Evolutionary conservation across 2,329 filamentous ascomycete genomes (phyloP).

Genomic region (Gremmenia infestans): DNA sequence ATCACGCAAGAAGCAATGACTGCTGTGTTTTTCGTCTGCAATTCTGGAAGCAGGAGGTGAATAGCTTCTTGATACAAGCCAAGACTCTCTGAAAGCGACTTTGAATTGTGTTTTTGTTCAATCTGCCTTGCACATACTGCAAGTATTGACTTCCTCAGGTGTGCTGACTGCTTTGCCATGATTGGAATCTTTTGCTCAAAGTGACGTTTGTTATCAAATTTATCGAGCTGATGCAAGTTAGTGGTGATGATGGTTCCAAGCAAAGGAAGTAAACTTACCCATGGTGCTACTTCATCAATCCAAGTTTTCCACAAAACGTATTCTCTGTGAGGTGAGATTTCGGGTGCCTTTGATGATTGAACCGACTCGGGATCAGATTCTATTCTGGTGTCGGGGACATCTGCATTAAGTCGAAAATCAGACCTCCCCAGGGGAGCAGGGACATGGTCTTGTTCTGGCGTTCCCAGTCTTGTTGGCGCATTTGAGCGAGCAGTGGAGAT

Average conservation of each 20-base stretch:
- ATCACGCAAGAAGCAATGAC: constrained; percentile 44
- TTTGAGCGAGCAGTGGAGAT: constrained; percentile 41
- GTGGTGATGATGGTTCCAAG: constrained; percentile 41
- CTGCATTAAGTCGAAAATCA: neutral
- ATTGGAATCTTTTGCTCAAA: constrained; percentile 48
- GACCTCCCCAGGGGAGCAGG: neutral
- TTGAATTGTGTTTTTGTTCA: constrained; percentile 38
- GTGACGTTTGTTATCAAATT: constrained; percentile 48
- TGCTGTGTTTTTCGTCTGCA: constrained; percentile 40
- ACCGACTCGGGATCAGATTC: constrained; percentile 15
- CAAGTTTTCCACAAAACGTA: constrained; percentile 42
- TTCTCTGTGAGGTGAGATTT: constrained; percentile 26
- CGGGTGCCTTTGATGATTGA: constrained; percentile 18
- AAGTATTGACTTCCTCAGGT: constrained; percentile 45
- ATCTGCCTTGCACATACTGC: constrained; percentile 50
- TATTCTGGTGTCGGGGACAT: neutral
- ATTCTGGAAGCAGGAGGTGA: constrained; percentile 36
- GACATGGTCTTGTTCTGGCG: constrained; percentile 18
- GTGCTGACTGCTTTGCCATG: constrained; percentile 41
- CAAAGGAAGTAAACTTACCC: neutral
- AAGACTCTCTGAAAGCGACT: constrained; percentile 44
- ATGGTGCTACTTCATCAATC: constrained; percentile 44
- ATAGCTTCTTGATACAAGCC: constrained; percentile 51
- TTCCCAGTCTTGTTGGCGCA: constrained; percentile 31
- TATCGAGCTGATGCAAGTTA: constrained; percentile 50